phyloP scores from a whole-genome alignment of 1,284 basidiomycete species.

The Neolentinus lepideus region DNA sequence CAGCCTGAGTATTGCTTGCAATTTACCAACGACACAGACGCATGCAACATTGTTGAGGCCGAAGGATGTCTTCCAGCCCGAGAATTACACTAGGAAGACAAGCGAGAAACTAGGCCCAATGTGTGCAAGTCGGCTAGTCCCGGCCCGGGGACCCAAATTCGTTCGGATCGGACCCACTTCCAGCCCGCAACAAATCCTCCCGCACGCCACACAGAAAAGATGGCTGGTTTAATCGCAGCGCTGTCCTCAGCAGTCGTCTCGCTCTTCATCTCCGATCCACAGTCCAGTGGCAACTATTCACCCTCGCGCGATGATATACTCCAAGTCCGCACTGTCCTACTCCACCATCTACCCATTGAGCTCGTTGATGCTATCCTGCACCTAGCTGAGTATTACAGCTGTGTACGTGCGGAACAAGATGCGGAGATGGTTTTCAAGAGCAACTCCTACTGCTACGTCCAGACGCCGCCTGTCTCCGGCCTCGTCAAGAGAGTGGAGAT shows the following conservation, averaged over 20 bases:
- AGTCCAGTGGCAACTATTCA: background rate
- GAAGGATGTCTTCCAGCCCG: too few species aligned
- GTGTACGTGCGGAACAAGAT: background rate
- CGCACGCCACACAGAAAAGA: background rate
- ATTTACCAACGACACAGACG: too few species aligned
- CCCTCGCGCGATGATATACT: background rate
- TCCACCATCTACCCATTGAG: background rate
- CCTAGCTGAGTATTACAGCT: slow-evolving; percentile 1
- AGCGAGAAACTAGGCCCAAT: too few species aligned
- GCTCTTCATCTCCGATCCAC: background rate
- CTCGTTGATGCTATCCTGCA: slow-evolving; percentile 2
- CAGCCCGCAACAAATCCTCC: background rate
- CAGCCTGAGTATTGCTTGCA: too few species aligned
- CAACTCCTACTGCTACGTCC: background rate
- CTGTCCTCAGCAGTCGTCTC: background rate
- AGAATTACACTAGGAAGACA: too few species aligned
- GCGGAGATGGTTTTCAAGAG: background rate
- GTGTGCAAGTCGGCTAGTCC: too few species aligned
- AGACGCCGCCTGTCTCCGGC: slow-evolving; percentile 1
- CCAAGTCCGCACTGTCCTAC: background rate
- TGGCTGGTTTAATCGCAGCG: background rate
- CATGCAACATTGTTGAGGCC: too few species aligned
- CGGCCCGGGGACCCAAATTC: too few species aligned
- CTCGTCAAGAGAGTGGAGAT: background rate
- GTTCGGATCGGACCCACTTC: background rate